Conservation (phyloP, 257 asterid genomes). For the Cynanchum wilfordii region DNA sequence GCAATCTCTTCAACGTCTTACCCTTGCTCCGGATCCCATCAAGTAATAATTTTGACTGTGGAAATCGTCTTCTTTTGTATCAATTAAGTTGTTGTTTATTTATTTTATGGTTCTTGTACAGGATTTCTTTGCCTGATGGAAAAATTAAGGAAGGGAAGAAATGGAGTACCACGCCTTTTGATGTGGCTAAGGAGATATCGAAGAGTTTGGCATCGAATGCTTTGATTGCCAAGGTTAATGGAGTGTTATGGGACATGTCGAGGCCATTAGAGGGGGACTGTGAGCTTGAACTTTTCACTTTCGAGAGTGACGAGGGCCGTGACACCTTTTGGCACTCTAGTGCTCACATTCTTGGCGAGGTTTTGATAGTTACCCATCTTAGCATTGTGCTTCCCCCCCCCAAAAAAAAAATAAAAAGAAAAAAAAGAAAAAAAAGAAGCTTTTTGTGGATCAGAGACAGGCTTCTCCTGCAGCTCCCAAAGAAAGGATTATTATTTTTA, state of each 20-base stretch:
- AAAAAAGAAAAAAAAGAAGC: too few species aligned
- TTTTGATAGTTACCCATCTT: slow-evolving; percentile 10
- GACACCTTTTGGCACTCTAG: slow-evolving; percentile 99
- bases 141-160: slow-evolving; percentile 81
- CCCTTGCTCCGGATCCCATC: slow-evolving; percentile 60
- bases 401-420: not conserved
- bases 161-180: slow-evolving; percentile 78
- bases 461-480: too few species aligned
- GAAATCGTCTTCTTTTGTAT: not conserved
- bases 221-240: slow-evolving; percentile 74
- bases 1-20: slow-evolving; percentile 46
- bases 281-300: slow-evolving; percentile 65
- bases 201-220: slow-evolving; percentile 89
- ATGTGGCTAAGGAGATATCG: slow-evolving; percentile 87
- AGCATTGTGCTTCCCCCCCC: slow-evolving; percentile 1
- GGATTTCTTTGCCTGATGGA: slow-evolving; percentile 71
- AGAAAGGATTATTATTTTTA: too few species aligned
- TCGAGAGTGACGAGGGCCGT: slow-evolving; percentile 85
- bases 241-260: slow-evolving; percentile 77
- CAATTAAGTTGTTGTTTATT: not conserved
- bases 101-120: slow-evolving; percentile 6
- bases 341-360: slow-evolving; percentile 99
- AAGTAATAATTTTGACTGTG: slow-evolving; percentile 24
- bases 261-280: slow-evolving; percentile 93
- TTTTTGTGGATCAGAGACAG: too few species aligned